Conservation (phyloP, 208 protist genomes). For the Crithidia brevicula region DNA sequence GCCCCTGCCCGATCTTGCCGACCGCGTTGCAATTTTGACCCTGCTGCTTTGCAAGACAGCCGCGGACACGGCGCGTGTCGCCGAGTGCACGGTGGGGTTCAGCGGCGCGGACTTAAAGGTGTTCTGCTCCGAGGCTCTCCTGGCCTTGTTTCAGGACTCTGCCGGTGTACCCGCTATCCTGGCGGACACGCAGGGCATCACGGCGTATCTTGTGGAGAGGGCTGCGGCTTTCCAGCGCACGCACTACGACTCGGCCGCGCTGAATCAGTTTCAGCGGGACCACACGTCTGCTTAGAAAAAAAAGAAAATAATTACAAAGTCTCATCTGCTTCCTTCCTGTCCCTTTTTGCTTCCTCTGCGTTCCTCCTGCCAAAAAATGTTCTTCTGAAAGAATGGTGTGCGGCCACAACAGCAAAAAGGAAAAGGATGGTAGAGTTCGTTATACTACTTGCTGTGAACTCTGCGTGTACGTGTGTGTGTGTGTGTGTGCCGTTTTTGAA, state of each 20-base stretch:
- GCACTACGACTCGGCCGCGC: conserved; percentile 49
- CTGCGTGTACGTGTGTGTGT: too few species aligned
- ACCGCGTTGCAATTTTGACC: conserved; percentile 63
- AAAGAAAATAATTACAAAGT: too few species aligned
- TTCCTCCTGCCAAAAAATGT: too few species aligned
- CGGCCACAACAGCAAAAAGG: too few species aligned
- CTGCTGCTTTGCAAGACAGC: conserved; percentile 54
- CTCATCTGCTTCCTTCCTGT: background rate
- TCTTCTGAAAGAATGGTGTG: too few species aligned
- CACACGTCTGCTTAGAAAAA: conserved; percentile 19
- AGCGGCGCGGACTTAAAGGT: conserved; percentile 84
- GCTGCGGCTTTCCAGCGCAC: conserved; percentile 52
- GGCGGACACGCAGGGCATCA: conserved; percentile 39
- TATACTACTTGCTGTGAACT: too few species aligned
- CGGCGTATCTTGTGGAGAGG: conserved; percentile 40
- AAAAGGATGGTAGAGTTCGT: too few species aligned
- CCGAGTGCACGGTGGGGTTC: conserved; percentile 70
- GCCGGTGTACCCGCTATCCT: conserved; percentile 17
- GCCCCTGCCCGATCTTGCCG: conserved; percentile 56
- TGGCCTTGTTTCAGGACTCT: conserved; percentile 48
- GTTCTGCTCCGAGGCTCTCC: conserved; percentile 55
- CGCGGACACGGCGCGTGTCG: conserved; percentile 47
- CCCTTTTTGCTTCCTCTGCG: background rate
- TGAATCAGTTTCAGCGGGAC: conserved; percentile 56
- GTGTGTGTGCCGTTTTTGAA: too few species aligned